Percentiles rank a stretch among this genome's conserved stretches.
Evolutionary conservation across 805 yeast species (phyloP).

Genomic region (Groenewaldozyma tartarivorans): DNA sequence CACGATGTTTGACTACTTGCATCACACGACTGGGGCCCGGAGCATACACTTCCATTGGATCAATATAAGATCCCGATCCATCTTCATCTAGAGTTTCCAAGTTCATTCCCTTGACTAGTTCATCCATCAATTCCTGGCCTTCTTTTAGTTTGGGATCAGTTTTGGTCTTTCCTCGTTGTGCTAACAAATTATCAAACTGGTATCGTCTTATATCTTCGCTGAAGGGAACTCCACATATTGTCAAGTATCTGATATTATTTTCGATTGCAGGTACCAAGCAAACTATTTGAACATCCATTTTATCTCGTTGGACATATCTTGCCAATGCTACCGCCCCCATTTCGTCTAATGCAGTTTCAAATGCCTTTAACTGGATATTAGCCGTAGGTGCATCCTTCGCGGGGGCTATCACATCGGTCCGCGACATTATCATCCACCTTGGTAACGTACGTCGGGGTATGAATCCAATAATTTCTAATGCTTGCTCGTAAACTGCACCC

Average conservation of each 20-base stretch:
- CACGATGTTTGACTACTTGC: conserved; percentile 23
- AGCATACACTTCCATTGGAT: conserved; percentile 23
- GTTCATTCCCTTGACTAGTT: conserved; percentile 37
- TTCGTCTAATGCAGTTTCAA: conserved; percentile 46
- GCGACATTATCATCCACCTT: conserved; percentile 49
- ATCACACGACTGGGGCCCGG: conserved; percentile 19
- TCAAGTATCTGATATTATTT: conserved; percentile 25
- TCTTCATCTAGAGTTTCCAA: conserved; percentile 19
- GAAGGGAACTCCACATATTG: conserved; percentile 53
- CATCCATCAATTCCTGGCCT: conserved; percentile 35
- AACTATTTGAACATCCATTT: conserved; percentile 30
- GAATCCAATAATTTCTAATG: conserved; percentile 60
- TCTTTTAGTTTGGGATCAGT: conserved; percentile 20
- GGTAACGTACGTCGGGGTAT: conserved; percentile 39
- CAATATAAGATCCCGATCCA: conserved; percentile 19
- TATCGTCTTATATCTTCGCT: conserved; percentile 52
- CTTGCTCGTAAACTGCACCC: conserved; percentile 33
- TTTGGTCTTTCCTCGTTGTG: conserved; percentile 15
- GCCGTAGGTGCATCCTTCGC: conserved; percentile 31
- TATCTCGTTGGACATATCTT: conserved; percentile 44
- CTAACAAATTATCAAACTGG: conserved; percentile 45
- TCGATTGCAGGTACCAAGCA: conserved; percentile 42
- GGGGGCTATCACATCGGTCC: conserved; percentile 43
- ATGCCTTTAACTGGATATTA: conserved; percentile 27
- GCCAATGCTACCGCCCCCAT: conserved; percentile 46